Evolutionary conservation across 140 eudicot genomes (phyloP).

Genomic region (Stevia rebaudiana): DNA sequence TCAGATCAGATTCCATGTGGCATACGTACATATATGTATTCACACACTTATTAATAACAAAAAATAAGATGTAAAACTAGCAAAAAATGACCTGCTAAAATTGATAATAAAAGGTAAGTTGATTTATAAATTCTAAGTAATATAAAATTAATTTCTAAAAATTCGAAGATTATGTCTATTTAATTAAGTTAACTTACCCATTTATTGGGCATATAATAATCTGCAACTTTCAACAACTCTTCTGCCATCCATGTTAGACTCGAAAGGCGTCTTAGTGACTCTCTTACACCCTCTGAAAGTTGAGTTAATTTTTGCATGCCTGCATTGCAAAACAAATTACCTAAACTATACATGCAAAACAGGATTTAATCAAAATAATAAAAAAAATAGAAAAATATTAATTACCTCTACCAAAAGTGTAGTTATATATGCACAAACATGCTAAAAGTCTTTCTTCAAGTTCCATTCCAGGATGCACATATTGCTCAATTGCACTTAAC

Average conservation of each 20-base stretch:
- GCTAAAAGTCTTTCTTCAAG: conserved; percentile 83
- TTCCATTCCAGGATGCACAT: conserved; percentile 73
- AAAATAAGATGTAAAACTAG: background rate
- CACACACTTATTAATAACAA: background rate
- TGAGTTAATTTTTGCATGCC: conserved; percentile 75
- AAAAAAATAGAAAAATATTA: conserved; percentile 9
- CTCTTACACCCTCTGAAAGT: conserved; percentile 79
- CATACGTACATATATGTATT: too few species aligned
- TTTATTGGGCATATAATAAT: conserved; percentile 74
- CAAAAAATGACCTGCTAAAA: background rate
- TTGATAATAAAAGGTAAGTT: background rate
- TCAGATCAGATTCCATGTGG: too few species aligned
- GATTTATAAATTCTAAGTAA: background rate
- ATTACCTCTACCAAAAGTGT: conserved; percentile 77
- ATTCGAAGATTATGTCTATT: background rate
- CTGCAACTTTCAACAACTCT: conserved; percentile 75
- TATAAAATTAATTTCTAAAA: background rate
- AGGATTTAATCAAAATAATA: background rate
- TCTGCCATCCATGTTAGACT: conserved; percentile 84
- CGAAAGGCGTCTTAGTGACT: conserved; percentile 76
- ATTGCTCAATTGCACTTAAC: conserved; percentile 53
- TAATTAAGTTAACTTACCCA: conserved; percentile 53
- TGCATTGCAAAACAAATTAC: conserved; percentile 19
- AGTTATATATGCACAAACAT: conserved; percentile 70
- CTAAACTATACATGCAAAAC: background rate